These are phyloP conservation scores for Cryptococcus deneoformans DNA, from an alignment of 1,284 basidiomycete species.

Conservation along the genomic window DNA sequence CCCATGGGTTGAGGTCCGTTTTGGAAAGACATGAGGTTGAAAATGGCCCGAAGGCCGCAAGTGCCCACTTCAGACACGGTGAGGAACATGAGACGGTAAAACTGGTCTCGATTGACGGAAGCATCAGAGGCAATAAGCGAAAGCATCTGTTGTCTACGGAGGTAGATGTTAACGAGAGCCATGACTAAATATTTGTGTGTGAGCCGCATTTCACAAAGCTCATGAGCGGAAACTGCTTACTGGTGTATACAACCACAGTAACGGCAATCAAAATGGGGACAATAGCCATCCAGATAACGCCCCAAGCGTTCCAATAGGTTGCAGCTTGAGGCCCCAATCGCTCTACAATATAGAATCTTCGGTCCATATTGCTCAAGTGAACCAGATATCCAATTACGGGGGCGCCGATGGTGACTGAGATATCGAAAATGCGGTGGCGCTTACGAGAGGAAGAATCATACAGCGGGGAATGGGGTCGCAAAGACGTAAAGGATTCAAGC, in stretches of 20 bases:
- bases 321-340: slow-evolving; percentile 31
- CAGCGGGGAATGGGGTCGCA: slow-evolving; percentile 34
- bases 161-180: slow-evolving; percentile 39
- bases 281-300: slow-evolving; percentile 38
- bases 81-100: slow-evolving; percentile 36
- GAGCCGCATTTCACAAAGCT: neutral
- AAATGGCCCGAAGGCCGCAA: slow-evolving; percentile 40
- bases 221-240: slow-evolving; percentile 13
- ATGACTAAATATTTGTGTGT: slow-evolving; percentile 24
- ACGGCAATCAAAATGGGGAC: slow-evolving; percentile 38
- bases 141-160: slow-evolving; percentile 34
- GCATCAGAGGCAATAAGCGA: slow-evolving; percentile 33
- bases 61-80: slow-evolving; percentile 35
- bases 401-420: slow-evolving; percentile 17
- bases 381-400: slow-evolving; percentile 35
- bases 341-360: slow-evolving; percentile 38
- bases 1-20: slow-evolving; percentile 36
- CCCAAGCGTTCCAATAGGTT: slow-evolving; percentile 43
- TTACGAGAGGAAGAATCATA: slow-evolving; percentile 27
- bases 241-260: slow-evolving; percentile 29
- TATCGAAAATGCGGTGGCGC: slow-evolving; percentile 29
- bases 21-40: slow-evolving; percentile 39
- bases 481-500: slow-evolving; percentile 38
- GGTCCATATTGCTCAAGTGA: slow-evolving; percentile 34
- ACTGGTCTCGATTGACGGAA: slow-evolving; percentile 36